Evolutionary conservation across 352 stramenopile genomes (phyloP).

Genomic region (Globisporangium camurandrum): DNA sequence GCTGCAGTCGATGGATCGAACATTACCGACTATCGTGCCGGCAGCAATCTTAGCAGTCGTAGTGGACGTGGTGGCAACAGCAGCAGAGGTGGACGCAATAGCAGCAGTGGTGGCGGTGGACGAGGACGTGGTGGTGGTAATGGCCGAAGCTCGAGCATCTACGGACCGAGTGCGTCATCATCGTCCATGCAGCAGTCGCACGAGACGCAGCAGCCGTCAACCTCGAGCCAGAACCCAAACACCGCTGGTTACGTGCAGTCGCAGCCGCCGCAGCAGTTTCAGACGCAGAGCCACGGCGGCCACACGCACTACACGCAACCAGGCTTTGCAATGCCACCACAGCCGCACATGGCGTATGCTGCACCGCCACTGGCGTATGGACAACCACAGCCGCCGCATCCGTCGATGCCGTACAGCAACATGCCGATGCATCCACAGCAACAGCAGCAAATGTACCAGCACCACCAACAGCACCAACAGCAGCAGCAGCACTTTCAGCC

Average conservation of each 20-base stretch:
- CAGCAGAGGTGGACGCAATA: constrained; percentile 3
- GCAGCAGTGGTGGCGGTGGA: constrained; percentile 4
- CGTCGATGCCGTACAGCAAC: constrained; percentile 18
- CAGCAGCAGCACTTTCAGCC: constrained; percentile 12
- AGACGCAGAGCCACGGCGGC: constrained; percentile 34
- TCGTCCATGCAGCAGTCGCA: constrained; percentile 3
- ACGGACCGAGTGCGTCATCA: too few relatives aligned
- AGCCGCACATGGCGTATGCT: constrained; percentile 17
- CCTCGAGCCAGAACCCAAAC: background rate
- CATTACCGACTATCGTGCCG: too few relatives aligned
- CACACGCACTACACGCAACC: constrained; percentile 49
- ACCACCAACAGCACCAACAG: constrained; percentile 11
- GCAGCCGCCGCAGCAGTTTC: constrained; percentile 12
- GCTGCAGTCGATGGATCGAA: too few relatives aligned
- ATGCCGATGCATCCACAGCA: constrained; percentile 20
- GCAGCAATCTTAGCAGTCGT: too few relatives aligned
- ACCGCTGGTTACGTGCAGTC: background rate
- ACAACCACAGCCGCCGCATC: constrained; percentile 17
- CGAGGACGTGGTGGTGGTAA: constrained; percentile 11
- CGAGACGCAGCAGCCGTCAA: constrained; percentile 11
- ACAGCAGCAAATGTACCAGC: constrained; percentile 15
- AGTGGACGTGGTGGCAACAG: constrained; percentile 6
- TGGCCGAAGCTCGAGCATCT: constrained; percentile 3
- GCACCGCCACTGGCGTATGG: constrained; percentile 30
- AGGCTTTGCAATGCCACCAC: constrained; percentile 12